Percentiles rank a stretch among this genome's conserved stretches.
phyloP scores from a whole-genome alignment of 768 basidiomycete species.

The Antrodiella citrinella region DNA sequence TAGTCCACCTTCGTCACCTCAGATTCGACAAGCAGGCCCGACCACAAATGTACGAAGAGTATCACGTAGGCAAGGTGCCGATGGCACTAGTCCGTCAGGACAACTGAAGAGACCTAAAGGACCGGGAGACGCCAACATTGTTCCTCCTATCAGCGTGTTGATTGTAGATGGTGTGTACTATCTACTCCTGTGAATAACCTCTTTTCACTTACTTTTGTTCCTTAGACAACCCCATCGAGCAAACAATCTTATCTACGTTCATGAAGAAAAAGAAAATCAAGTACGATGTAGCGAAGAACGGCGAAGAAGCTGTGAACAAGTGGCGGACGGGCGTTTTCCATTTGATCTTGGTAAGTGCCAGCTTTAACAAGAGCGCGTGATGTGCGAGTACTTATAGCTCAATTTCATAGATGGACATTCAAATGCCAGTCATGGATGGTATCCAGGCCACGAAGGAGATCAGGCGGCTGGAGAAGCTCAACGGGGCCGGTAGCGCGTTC shows the following conservation, averaged over 20 bases:
- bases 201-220: too few species aligned
- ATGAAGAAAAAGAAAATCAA: conserved; percentile 96
- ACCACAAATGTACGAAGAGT: conserved; percentile 22
- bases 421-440: conserved; percentile 98
- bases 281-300: conserved; percentile 90
- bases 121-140: conserved; percentile 57
- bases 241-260: conserved; percentile 93
- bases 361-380: background rate
- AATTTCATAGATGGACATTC: conserved; percentile 88
- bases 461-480: conserved; percentile 63
- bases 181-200: too few species aligned
- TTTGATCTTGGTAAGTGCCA: conserved; percentile 74
- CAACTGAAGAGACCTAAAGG: conserved; percentile 43
- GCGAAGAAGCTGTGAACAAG: conserved; percentile 91
- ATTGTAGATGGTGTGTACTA: conserved; percentile 85
- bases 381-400: background rate
- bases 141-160: conserved; percentile 95
- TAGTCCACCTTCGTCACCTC: conserved; percentile 18
- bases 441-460: conserved; percentile 97
- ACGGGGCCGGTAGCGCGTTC: conserved; percentile 54
- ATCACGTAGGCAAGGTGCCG: conserved; percentile 23
- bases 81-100: conserved; percentile 21
- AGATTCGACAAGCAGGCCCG: conserved; percentile 15
- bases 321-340: conserved; percentile 93
- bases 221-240: conserved; percentile 99